Percentiles rank a stretch among this genome's conserved stretches.
Evolutionary conservation across 345 rosid genomes (phyloP).

Genomic region (Camelina neglecta): DNA sequence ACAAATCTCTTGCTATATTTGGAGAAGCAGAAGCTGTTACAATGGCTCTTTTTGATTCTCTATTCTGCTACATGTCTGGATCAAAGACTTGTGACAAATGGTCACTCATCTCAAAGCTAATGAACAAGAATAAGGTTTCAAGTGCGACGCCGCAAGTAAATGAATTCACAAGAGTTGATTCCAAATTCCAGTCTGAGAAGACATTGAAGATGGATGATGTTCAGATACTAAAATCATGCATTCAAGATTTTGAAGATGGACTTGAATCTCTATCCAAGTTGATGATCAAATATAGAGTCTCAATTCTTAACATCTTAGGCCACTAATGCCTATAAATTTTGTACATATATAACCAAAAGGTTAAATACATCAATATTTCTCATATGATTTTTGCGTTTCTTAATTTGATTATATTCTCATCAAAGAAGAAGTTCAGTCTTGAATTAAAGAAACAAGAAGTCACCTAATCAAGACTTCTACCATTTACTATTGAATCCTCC

Average conservation of each 20-base stretch:
- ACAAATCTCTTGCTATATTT: constrained; percentile 14
- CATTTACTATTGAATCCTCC: not conserved
- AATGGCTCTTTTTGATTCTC: constrained; percentile 33
- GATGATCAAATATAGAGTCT: constrained; percentile 53
- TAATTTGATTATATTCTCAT: not conserved
- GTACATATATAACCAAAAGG: not conserved
- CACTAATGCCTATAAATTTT: constrained; percentile 28
- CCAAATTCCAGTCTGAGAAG: constrained; percentile 20
- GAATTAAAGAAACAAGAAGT: constrained; percentile 14
- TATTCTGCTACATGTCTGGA: constrained; percentile 39
- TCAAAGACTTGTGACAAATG: constrained; percentile 21
- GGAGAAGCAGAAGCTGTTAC: constrained; percentile 44
- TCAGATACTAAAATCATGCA: constrained; percentile 43
- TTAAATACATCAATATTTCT: not conserved
- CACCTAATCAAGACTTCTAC: not conserved
- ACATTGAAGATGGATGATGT: constrained; percentile 29
- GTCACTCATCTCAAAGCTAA: constrained; percentile 30
- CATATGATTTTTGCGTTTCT: not conserved
- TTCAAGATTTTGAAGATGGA: constrained; percentile 51
- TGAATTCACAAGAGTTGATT: constrained; percentile 36
- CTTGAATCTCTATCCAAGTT: constrained; percentile 40
- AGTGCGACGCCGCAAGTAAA: not conserved
- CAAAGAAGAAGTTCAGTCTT: not conserved
- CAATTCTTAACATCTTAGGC: constrained; percentile 51
- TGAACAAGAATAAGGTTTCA: constrained; percentile 18